Evolutionary conservation across 2,329 filamentous ascomycete species (phyloP).

Genomic region (Trichoderma endophyticum): DNA sequence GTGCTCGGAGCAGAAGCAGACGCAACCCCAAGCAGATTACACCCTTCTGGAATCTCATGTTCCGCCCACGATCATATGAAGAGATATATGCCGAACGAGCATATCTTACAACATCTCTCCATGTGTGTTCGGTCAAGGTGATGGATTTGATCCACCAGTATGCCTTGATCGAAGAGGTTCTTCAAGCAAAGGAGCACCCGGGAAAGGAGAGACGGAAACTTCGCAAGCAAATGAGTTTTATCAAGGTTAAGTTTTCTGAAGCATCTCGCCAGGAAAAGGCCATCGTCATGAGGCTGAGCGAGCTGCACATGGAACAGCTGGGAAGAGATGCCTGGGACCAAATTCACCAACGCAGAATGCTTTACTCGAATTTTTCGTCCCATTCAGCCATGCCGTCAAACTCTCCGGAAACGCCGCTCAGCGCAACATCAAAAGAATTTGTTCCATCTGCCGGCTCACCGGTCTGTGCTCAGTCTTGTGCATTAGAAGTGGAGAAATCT

Average conservation of each 20-base stretch:
- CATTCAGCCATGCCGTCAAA: neutral
- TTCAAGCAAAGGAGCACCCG: conserved; percentile 24
- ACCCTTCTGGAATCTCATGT: conserved; percentile 23
- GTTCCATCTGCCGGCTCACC: conserved; percentile 24
- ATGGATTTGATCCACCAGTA: conserved; percentile 40
- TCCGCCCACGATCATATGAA: conserved; percentile 40
- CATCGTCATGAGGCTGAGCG: conserved; percentile 45
- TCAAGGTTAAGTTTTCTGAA: conserved; percentile 43
- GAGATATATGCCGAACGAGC: conserved; percentile 45
- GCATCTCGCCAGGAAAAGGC: conserved; percentile 45
- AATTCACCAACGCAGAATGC: conserved; percentile 21
- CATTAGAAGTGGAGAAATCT: neutral
- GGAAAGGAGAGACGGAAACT: conserved; percentile 32
- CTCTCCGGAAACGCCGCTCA: conserved; percentile 21
- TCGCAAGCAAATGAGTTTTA: conserved; percentile 41
- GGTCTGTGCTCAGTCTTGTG: neutral
- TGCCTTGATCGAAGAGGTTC: conserved; percentile 34
- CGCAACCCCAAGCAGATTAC: neutral
- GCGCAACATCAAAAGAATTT: conserved; percentile 32
- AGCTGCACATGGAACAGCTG: conserved; percentile 49
- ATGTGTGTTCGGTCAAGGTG: conserved; percentile 38
- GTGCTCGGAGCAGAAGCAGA: neutral
- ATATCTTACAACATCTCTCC: conserved; percentile 44
- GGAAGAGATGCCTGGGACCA: conserved; percentile 40
- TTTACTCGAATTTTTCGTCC: neutral